phyloP scores from a whole-genome alignment of 2,329 filamentous ascomycete species.

The Fusarium sp. region DNA sequence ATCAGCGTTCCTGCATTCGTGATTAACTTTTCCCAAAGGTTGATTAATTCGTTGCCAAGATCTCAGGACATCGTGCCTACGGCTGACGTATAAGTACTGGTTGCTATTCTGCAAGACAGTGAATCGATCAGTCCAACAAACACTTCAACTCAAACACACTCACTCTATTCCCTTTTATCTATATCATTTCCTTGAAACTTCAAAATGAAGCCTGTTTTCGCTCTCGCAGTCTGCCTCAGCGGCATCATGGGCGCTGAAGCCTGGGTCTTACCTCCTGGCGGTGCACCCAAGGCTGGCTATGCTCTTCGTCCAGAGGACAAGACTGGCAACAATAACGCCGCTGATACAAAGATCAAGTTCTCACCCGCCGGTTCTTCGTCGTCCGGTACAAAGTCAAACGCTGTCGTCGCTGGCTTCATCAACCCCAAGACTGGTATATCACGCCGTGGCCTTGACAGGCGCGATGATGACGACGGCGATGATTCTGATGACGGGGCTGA shows the following conservation, averaged over 20 bases:
- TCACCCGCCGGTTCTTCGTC: not conserved
- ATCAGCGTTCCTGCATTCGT: conserved; percentile 7
- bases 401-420: not conserved
- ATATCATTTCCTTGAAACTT: not conserved
- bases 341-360: not conserved
- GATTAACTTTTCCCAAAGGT: not conserved
- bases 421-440: not conserved
- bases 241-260: conserved; percentile 3
- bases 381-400: not conserved
- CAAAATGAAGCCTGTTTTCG: conserved; percentile 6
- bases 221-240: not conserved
- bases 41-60: not conserved
- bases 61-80: not conserved
- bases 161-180: not conserved
- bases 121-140: not conserved
- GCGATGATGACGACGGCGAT: not conserved
- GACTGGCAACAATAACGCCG: not conserved
- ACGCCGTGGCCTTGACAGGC: not conserved
- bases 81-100: conserved; percentile 2
- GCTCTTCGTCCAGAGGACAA: not conserved
- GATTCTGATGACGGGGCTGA: not conserved
- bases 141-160: not conserved
- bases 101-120: not conserved
- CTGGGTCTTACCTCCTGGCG: not conserved
- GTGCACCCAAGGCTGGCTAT: conserved; percentile 5